These are phyloP conservation scores for Ophiorrhiza pumila DNA, from an alignment of 257 asterid species.

Conservation along the genomic window DNA sequence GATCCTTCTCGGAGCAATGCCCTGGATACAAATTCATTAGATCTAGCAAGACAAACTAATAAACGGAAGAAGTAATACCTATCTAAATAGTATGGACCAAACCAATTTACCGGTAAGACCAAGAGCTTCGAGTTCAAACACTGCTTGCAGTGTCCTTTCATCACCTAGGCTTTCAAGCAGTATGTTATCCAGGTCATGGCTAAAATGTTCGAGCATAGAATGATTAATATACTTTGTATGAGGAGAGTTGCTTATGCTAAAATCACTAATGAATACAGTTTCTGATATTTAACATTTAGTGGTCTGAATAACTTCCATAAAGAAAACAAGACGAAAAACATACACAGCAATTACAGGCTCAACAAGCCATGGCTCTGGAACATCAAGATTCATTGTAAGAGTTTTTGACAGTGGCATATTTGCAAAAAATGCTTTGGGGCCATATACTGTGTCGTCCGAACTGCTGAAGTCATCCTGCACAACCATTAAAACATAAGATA, in stretches of 20 bases:
- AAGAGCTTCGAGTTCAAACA: slow-evolving; percentile 94
- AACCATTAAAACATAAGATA: slow-evolving; percentile 29
- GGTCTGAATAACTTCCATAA: background rate
- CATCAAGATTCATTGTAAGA: slow-evolving; percentile 98
- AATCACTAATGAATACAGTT: background rate
- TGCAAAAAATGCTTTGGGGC: slow-evolving; percentile 93
- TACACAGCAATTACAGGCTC: slow-evolving; percentile 95
- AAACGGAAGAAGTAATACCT: background rate
- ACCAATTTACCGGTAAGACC: slow-evolving; percentile 89
- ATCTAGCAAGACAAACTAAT: slow-evolving; percentile 26
- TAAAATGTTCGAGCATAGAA: slow-evolving; percentile 19
- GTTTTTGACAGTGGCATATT: slow-evolving; percentile 97
- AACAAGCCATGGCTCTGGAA: slow-evolving; percentile 98
- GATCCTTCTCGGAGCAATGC: slow-evolving; percentile 97
- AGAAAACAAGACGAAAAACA: slow-evolving; percentile 22
- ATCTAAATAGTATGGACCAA: background rate
- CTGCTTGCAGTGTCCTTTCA: slow-evolving; percentile 89
- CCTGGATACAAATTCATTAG: slow-evolving; percentile 46
- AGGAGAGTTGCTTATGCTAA: background rate
- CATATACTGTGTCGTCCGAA: slow-evolving; percentile 62
- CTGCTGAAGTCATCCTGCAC: slow-evolving; percentile 91
- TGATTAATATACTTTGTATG: background rate
- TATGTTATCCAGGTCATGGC: slow-evolving; percentile 97
- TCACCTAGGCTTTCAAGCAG: slow-evolving; percentile 93
- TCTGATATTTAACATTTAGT: background rate